Evolutionary conservation across 2,329 filamentous ascomycete genomes (phyloP).

Genomic region (Alternaria novae-zelandiae): DNA sequence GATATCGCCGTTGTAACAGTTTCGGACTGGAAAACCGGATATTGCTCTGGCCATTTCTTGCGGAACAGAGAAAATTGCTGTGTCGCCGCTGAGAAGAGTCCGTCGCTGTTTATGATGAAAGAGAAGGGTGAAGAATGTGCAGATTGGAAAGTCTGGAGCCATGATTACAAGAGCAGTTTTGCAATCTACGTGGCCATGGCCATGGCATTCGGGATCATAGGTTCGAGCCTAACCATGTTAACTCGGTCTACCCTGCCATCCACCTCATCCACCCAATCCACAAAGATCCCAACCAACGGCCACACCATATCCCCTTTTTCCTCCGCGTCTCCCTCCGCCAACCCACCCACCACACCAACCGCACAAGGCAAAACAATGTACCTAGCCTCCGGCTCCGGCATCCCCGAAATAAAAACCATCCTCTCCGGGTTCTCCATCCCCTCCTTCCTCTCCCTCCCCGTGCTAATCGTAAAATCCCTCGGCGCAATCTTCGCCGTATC

Average conservation of each 20-base stretch:
- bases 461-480: conserved; percentile 64
- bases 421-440: conserved; percentile 67
- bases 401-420: conserved; percentile 68
- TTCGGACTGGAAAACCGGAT: conserved; percentile 65
- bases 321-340: not conserved
- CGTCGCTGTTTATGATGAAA: not conserved
- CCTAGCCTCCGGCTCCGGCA: conserved; percentile 65
- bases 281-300: not conserved
- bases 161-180: conserved; percentile 51
- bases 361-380: conserved; percentile 61
- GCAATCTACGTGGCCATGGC: conserved; percentile 59
- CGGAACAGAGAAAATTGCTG: conserved; percentile 61
- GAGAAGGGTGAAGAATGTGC: conserved; percentile 38
- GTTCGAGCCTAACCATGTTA: conserved; percentile 57
- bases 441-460: conserved; percentile 62
- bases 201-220: conserved; percentile 58
- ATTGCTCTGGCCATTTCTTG: conserved; percentile 56
- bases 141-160: conserved; percentile 55
- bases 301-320: conserved; percentile 17
- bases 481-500: conserved; percentile 65
- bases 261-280: conserved; percentile 32
- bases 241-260: conserved; percentile 59
- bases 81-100: conserved; percentile 25
- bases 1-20: conserved; percentile 62
- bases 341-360: conserved; percentile 9